phyloP scores from a whole-genome alignment of 441 rosid genomes.

The Croton laevigatus region DNA sequence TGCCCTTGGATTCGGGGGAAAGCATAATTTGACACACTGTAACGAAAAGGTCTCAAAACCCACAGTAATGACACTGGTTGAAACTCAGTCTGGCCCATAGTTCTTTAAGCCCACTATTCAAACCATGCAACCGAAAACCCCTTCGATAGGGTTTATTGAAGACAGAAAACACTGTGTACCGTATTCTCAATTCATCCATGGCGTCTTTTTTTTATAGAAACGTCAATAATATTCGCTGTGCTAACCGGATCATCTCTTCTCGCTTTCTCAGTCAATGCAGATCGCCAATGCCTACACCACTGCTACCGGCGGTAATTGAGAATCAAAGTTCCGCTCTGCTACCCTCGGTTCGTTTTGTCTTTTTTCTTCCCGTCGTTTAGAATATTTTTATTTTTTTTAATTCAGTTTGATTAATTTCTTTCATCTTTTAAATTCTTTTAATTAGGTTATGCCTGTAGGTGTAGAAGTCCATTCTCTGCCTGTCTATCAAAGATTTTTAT shows the following conservation, averaged over 20 bases:
- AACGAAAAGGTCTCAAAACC: too few species aligned
- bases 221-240: constrained; percentile 33
- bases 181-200: constrained; percentile 29
- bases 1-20: too few species aligned
- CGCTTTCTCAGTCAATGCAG: constrained; percentile 24
- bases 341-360: constrained; percentile 37
- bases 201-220: constrained; percentile 53
- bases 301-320: constrained; percentile 14
- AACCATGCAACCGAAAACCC: not conserved
- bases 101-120: not conserved
- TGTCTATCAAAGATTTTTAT: constrained; percentile 36
- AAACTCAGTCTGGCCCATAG: not conserved
- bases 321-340: constrained; percentile 27
- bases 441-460: constrained; percentile 29
- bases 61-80: not conserved
- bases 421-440: not conserved
- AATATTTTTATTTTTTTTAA: not conserved
- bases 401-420: not conserved
- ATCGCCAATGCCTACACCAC: constrained; percentile 21
- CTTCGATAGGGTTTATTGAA: not conserved
- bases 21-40: too few species aligned
- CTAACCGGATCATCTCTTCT: constrained; percentile 22
- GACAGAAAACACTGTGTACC: not conserved
- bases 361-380: not conserved
- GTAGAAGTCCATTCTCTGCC: constrained; percentile 28